These are phyloP conservation scores for Xylaria polymorpha DNA, from an alignment of 2,329 filamentous ascomycete species.

Conservation along the genomic window DNA sequence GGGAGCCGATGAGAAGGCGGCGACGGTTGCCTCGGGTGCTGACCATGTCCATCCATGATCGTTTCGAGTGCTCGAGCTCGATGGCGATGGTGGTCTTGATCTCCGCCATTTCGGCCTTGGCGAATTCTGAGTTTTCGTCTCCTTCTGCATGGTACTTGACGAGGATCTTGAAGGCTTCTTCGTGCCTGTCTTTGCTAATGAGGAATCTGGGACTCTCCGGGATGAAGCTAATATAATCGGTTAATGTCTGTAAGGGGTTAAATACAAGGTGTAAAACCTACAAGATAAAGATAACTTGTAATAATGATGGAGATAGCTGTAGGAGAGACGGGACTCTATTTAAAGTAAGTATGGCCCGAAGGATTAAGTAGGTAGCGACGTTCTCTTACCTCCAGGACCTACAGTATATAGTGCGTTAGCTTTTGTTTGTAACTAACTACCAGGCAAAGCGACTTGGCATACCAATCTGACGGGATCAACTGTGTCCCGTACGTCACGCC, in stretches of 20 bases:
- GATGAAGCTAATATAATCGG: constrained; percentile 41
- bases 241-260: constrained; percentile 16
- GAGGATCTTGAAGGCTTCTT: constrained; percentile 50
- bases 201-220: constrained; percentile 50
- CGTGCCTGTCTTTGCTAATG: constrained; percentile 49
- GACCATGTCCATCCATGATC: constrained; percentile 65
- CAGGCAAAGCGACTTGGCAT: constrained; percentile 19
- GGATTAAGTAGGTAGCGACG: not conserved
- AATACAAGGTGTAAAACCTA: constrained; percentile 35
- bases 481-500: constrained; percentile 61
- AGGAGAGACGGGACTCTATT: constrained; percentile 57
- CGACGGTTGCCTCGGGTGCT: constrained; percentile 62
- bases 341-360: constrained; percentile 44
- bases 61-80: constrained; percentile 60
- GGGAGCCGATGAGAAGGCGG: constrained; percentile 60
- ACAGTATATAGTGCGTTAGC: constrained; percentile 30
- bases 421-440: not conserved
- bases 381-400: constrained; percentile 51
- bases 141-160: constrained; percentile 59
- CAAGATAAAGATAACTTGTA: constrained; percentile 56
- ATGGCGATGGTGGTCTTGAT: constrained; percentile 62
- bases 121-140: constrained; percentile 58
- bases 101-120: constrained; percentile 63
- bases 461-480: constrained; percentile 47
- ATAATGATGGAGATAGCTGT: constrained; percentile 55